phyloP scores from a whole-genome alignment of 495 filamentous ascomycete genomes.

The Annulohypoxylon stygium region DNA sequence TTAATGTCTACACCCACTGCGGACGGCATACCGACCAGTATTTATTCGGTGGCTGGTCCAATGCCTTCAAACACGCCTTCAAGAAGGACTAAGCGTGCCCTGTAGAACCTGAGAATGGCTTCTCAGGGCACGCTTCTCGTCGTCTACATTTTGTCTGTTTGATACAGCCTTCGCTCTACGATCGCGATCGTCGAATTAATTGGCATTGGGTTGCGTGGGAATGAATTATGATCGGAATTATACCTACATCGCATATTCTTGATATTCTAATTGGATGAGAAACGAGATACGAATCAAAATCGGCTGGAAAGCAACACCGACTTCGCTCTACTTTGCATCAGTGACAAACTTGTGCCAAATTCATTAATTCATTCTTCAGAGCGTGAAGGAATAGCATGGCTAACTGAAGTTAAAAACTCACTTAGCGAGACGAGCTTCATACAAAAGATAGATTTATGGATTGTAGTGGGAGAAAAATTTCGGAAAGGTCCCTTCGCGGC shows the following conservation, averaged over 20 bases:
- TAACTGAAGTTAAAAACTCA: background rate
- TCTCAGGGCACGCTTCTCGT: background rate
- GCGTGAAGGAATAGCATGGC: background rate
- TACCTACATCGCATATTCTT: constrained; percentile 30
- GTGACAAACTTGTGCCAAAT: background rate
- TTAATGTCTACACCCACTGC: constrained; percentile 53
- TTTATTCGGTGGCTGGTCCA: constrained; percentile 49
- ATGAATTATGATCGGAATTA: constrained; percentile 19
- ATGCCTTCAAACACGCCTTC: constrained; percentile 37
- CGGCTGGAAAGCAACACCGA: background rate
- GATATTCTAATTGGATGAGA: constrained; percentile 33
- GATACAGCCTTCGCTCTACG: constrained; percentile 26
- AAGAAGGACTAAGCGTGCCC: constrained; percentile 39
- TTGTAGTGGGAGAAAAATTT: too few species aligned
- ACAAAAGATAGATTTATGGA: too few species aligned
- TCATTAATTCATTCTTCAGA: background rate
- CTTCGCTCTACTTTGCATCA: background rate
- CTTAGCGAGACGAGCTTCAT: background rate
- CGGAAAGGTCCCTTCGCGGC: too few species aligned
- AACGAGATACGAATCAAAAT: constrained; percentile 27
- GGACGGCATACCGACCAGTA: constrained; percentile 53
- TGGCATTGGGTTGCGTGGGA: constrained; percentile 22
- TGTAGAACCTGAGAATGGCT: background rate
- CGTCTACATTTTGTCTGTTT: constrained; percentile 22
- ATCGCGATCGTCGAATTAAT: constrained; percentile 32